phyloP scores from a whole-genome alignment of 257 asterid species.

The Anisodus acutangulus region DNA sequence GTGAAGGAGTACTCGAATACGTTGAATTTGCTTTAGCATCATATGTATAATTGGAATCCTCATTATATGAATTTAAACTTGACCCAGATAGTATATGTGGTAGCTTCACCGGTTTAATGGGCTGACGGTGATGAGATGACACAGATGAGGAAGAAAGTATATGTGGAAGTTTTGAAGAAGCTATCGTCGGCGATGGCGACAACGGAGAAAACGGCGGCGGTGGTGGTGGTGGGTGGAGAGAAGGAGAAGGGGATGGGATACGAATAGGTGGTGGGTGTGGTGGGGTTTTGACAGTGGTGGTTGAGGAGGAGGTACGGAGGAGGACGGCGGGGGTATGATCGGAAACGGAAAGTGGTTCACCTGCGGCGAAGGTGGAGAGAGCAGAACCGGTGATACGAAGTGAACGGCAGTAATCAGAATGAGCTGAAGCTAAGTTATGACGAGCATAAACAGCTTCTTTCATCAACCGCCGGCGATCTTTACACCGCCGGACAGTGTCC shows the following conservation, averaged over 20 bases:
- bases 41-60: conserved; percentile 46
- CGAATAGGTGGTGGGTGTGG: conserved; percentile 36
- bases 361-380: conserved; percentile 80
- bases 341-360: conserved; percentile 83
- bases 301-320: conserved; percentile 57
- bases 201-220: conserved; percentile 44
- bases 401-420: conserved; percentile 93
- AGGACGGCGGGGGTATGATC: conserved; percentile 84
- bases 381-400: conserved; percentile 86
- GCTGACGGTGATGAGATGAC: conserved; percentile 33
- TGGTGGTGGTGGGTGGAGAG: conserved; percentile 45
- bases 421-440: conserved; percentile 95
- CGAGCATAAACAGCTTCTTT: conserved; percentile 86
- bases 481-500: conserved; percentile 96
- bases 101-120: conserved; percentile 50
- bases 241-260: conserved; percentile 51
- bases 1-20: conserved; percentile 83
- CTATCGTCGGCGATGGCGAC: conserved; percentile 43
- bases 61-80: conserved; percentile 52
- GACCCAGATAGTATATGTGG: conserved; percentile 93
- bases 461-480: conserved; percentile 96
- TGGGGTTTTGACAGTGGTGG: conserved; percentile 26
- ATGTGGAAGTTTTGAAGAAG: conserved; percentile 45
- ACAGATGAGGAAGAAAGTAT: conserved; percentile 48
- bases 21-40: conserved; percentile 68